Evolutionary conservation across 148 eudicot genomes (phyloP).

Genomic region (Oxyria digyna): DNA sequence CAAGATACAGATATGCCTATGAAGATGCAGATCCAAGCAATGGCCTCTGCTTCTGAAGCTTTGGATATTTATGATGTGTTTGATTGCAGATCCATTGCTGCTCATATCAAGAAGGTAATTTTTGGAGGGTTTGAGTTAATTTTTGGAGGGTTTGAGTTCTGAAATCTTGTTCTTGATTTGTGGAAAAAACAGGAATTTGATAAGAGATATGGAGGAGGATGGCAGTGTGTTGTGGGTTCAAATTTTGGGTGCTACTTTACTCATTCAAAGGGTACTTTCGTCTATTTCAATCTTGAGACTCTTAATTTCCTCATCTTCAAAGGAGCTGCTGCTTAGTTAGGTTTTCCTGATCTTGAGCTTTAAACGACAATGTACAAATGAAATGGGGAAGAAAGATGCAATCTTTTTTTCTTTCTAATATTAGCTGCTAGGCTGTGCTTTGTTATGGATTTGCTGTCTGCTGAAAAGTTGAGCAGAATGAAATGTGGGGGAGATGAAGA

Average conservation of each 20-base stretch:
- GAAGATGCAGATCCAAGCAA: slow-evolving; percentile 96
- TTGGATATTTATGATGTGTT: slow-evolving; percentile 73
- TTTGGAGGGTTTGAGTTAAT: neutral
- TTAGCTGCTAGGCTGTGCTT: neutral
- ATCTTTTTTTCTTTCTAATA: neutral
- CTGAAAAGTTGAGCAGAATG: neutral
- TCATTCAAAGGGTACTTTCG: slow-evolving; percentile 79
- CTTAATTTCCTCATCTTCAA: slow-evolving; percentile 94
- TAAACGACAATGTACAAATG: neutral
- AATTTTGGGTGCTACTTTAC: slow-evolving; percentile 93
- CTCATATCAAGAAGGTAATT: slow-evolving; percentile 78
- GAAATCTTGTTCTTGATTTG: neutral
- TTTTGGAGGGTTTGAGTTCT: neutral
- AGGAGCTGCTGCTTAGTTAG: slow-evolving; percentile 56
- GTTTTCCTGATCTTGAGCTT: neutral
- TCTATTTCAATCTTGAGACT: slow-evolving; percentile 82
- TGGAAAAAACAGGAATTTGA: slow-evolving; percentile 71
- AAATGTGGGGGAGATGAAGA: neutral
- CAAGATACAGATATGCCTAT: slow-evolving; percentile 93
- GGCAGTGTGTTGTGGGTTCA: slow-evolving; percentile 99
- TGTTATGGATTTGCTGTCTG: neutral
- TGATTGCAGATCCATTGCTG: slow-evolving; percentile 76
- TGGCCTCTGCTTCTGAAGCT: slow-evolving; percentile 84
- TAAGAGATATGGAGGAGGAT: slow-evolving; percentile 72
- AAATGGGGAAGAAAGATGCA: neutral